Percentiles rank a stretch among this genome's conserved stretches.
Conservation (phyloP, 2,329 filamentous ascomycete genomes). For the Mycogone perniciosa region DNA sequence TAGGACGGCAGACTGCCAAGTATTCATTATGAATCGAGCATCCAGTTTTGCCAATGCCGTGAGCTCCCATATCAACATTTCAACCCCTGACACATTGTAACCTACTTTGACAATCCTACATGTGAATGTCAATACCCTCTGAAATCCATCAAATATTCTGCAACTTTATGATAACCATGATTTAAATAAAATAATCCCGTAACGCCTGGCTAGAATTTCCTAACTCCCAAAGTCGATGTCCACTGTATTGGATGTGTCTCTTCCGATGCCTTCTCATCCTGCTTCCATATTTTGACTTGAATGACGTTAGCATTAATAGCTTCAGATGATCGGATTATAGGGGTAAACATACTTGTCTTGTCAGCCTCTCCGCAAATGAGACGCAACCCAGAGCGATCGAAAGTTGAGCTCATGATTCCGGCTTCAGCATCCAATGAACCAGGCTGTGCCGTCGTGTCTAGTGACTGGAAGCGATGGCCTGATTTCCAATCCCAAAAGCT, state of each 20-base stretch:
- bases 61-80: too few relatives aligned
- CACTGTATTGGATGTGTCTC: conserved; percentile 90
- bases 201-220: conserved; percentile 56
- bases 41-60: too few relatives aligned
- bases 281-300: conserved; percentile 91
- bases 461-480: conserved; percentile 81
- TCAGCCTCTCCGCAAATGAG: conserved; percentile 93
- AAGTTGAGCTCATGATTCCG: conserved; percentile 90
- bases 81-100: too few relatives aligned
- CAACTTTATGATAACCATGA: not conserved
- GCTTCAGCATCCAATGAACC: conserved; percentile 90
- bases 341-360: conserved; percentile 64
- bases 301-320: not conserved
- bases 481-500: conserved; percentile 99
- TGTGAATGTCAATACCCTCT: too few relatives aligned
- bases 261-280: conserved; percentile 82
- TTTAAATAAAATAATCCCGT: not conserved
- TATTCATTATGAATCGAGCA: too few relatives aligned
- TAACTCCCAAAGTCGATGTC: conserved; percentile 72
- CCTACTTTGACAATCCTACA: too few relatives aligned
- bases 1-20: too few relatives aligned
- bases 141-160: too few relatives aligned
- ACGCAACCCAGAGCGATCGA: conserved; percentile 80
- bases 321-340: not conserved
- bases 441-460: conserved; percentile 89